Conservation (phyloP, 2,329 filamentous ascomycete species). For the Huntiella abstrusa region DNA sequence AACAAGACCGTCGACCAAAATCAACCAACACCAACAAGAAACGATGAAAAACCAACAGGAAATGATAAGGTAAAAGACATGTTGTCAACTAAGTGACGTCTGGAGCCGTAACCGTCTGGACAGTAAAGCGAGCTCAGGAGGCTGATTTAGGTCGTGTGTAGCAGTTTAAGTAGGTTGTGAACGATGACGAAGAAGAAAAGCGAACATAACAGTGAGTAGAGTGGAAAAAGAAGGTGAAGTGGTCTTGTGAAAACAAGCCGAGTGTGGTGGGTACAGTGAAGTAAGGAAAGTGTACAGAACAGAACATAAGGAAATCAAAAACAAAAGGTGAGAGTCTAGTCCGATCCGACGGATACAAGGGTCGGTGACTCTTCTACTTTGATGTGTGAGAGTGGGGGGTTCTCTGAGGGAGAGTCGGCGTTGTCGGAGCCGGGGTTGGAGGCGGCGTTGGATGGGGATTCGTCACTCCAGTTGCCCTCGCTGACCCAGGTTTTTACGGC, state of each 20-base stretch:
- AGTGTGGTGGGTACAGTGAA: too few species aligned
- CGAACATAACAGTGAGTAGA: not conserved
- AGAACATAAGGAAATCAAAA: not conserved
- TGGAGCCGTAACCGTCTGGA: not conserved
- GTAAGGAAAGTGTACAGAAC: not conserved
- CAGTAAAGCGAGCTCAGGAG: too few species aligned
- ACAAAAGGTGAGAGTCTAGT: not conserved
- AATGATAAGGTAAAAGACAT: not conserved
- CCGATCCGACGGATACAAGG: not conserved
- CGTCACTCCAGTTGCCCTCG: not conserved
- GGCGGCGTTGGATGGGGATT: not conserved
- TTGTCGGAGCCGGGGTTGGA: too few species aligned
- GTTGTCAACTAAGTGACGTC: not conserved
- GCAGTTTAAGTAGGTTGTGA: conserved; percentile 1
- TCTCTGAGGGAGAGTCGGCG: not conserved
- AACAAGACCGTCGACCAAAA: not conserved
- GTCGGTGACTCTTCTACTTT: too few species aligned
- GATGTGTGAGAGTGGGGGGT: not conserved
- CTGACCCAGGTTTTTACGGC: conserved; percentile 9
- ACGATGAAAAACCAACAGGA: conserved; percentile 1
- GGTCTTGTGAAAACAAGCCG: too few species aligned
- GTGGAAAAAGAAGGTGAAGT: not conserved
- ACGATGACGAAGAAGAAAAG: not conserved
- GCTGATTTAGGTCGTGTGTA: not conserved
- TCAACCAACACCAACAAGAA: conserved; percentile 2